A percentile compares a stretch with the other conserved stretches of the same genome.
phyloP scores from a whole-genome alignment of 2,329 filamentous ascomycete genomes.

The Penicillium italicum region DNA sequence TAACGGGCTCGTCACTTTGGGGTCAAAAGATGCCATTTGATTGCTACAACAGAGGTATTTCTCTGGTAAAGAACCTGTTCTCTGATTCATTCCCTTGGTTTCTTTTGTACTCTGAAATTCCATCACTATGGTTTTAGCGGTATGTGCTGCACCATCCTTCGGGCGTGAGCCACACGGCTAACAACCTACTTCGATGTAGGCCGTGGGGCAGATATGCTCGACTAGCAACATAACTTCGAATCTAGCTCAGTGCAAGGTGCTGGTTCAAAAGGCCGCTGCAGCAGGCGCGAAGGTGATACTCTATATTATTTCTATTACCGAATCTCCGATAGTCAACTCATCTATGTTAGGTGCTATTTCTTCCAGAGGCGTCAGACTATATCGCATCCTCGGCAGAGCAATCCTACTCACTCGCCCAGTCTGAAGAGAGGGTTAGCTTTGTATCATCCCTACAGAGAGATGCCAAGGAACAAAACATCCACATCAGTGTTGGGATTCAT shows the following conservation, averaged over 20 bases:
- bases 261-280: constrained; percentile 68
- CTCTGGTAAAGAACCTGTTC: background rate
- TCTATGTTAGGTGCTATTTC: constrained; percentile 66
- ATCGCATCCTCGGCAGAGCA: constrained; percentile 67
- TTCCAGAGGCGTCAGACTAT: constrained; percentile 90
- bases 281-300: constrained; percentile 69
- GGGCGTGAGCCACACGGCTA: background rate
- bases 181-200: constrained; percentile 50
- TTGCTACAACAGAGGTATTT: background rate
- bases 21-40: constrained; percentile 1
- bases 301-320: background rate
- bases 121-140: constrained; percentile 29
- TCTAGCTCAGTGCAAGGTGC: constrained; percentile 68
- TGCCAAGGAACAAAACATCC: constrained; percentile 61
- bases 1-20: constrained; percentile 6
- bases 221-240: constrained; percentile 75
- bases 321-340: constrained; percentile 4
- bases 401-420: constrained; percentile 66
- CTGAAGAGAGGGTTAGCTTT: constrained; percentile 66
- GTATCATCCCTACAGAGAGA: constrained; percentile 69
- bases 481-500: constrained; percentile 85
- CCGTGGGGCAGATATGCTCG: constrained; percentile 85
- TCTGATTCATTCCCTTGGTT: background rate
- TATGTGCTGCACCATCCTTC: constrained; percentile 12
- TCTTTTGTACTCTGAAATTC: background rate